Conservation (phyloP, 169 alveolate species). For the Sarcocystis neurona region DNA sequence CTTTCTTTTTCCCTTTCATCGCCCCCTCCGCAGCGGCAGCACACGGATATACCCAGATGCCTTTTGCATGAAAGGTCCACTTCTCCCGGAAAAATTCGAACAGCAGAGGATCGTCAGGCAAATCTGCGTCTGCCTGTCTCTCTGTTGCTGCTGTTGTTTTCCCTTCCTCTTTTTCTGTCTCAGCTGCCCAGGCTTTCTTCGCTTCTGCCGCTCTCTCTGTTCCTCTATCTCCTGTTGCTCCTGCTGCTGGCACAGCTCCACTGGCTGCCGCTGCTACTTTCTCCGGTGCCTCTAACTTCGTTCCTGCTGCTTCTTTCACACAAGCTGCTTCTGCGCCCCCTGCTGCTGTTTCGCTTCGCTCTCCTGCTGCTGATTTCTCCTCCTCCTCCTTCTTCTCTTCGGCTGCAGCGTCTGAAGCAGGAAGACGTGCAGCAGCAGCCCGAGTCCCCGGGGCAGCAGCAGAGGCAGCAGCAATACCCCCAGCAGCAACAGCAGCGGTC, state of each 20-base stretch:
- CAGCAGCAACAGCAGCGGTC: too few species aligned
- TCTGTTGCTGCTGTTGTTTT: too few species aligned
- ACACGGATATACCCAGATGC: constrained; percentile 13
- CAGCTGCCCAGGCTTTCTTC: not conserved
- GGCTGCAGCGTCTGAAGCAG: constrained; percentile 1
- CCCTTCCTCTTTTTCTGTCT: not conserved
- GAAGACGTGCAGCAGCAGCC: not conserved
- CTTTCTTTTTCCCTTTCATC: not conserved
- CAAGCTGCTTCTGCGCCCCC: too few species aligned
- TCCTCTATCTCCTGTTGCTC: not conserved
- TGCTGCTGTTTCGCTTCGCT: too few species aligned
- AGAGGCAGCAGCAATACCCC: constrained; percentile 9
- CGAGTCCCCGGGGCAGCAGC: constrained; percentile 4
- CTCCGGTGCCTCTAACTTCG: too few species aligned
- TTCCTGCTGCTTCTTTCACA: too few species aligned
- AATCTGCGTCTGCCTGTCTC: not conserved
- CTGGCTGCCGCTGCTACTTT: not conserved
- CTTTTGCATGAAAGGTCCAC: constrained; percentile 64
- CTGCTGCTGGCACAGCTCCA: not conserved
- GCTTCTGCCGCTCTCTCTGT: too few species aligned
- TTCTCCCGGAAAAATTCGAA: constrained; percentile 46
- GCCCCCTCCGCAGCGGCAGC: not conserved
- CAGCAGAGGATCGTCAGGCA: not conserved
- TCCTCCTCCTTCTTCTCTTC: too few species aligned
- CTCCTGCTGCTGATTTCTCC: too few species aligned